These are phyloP conservation scores for Telfairia occidentalis DNA, from an alignment of 331 rosid genomes.

Conservation along the genomic window DNA sequence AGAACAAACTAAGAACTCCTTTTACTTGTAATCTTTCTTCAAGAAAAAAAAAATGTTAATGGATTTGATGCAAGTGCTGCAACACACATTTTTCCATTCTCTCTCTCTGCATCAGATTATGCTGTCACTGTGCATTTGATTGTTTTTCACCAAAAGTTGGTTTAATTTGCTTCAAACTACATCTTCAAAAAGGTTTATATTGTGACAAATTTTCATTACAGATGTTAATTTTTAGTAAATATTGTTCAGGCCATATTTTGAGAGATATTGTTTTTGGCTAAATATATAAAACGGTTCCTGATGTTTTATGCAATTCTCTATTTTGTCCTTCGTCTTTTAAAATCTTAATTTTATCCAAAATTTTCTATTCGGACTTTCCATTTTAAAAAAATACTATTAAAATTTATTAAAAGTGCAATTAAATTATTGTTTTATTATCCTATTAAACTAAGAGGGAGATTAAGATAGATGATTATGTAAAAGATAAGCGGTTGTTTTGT, in stretches of 20 bases:
- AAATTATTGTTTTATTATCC: neutral
- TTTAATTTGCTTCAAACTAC: neutral
- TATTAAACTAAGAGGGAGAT: too few species aligned
- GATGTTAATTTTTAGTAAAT: neutral
- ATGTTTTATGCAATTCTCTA: too few species aligned
- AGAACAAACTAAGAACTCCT: neutral
- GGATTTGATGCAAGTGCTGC: constrained; percentile 34
- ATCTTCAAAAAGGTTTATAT: neutral
- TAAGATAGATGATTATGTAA: too few species aligned
- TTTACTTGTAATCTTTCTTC: neutral
- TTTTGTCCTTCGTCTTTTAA: too few species aligned
- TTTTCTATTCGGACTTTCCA: too few species aligned
- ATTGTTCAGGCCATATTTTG: neutral
- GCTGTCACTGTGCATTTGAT: constrained; percentile 5
- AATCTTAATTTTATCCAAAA: neutral
- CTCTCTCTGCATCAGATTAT: neutral
- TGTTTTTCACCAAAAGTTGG: neutral
- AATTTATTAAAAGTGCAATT: too few species aligned
- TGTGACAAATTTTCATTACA: neutral
- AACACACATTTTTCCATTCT: constrained; percentile 27
- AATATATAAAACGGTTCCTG: neutral
- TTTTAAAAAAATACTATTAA: too few species aligned
- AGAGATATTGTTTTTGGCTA: too few species aligned
- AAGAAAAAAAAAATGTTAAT: neutral
- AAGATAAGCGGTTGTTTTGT: too few species aligned